phyloP scores from a whole-genome alignment of 148 eudicot genomes.

The Camellia sinensis region DNA sequence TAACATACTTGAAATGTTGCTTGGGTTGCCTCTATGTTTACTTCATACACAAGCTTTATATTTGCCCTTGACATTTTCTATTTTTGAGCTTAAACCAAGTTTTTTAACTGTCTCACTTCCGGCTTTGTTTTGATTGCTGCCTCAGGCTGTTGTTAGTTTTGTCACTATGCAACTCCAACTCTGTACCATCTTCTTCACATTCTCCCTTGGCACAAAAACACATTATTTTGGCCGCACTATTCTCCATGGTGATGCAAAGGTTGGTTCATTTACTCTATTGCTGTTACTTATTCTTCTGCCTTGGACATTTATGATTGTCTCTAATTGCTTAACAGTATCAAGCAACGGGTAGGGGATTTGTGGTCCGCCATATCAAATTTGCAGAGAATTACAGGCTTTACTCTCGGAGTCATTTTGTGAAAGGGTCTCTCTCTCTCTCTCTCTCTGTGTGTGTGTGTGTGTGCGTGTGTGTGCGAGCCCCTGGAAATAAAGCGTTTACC shows the following conservation, averaged over 20 bases:
- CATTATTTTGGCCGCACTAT: slow-evolving; percentile 99
- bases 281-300: slow-evolving; percentile 9
- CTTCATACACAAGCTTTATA: not conserved
- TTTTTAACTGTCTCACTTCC: not conserved
- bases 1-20: not conserved
- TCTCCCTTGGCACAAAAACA: slow-evolving; percentile 92
- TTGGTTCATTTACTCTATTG: slow-evolving; percentile 31
- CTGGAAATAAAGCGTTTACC: not conserved
- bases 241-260: slow-evolving; percentile 98
- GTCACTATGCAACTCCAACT: slow-evolving; percentile 98
- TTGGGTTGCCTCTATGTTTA: not conserved
- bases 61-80: slow-evolving; percentile 5
- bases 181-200: slow-evolving; percentile 90
- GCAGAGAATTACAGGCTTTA: slow-evolving; percentile 97
- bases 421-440: slow-evolving; percentile 62
- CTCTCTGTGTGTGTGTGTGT: not conserved
- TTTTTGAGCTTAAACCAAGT: not conserved
- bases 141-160: slow-evolving; percentile 93
- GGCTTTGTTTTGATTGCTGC: slow-evolving; percentile 14
- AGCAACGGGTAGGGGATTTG: slow-evolving; percentile 98
- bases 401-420: slow-evolving; percentile 97
- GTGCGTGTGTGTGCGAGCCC: not conserved
- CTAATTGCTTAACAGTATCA: slow-evolving; percentile 59
- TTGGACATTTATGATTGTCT: not conserved
- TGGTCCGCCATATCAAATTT: slow-evolving; percentile 92